phyloP scores from a whole-genome alignment of 2,329 filamentous ascomycete species.

The Venturia pyrina region DNA sequence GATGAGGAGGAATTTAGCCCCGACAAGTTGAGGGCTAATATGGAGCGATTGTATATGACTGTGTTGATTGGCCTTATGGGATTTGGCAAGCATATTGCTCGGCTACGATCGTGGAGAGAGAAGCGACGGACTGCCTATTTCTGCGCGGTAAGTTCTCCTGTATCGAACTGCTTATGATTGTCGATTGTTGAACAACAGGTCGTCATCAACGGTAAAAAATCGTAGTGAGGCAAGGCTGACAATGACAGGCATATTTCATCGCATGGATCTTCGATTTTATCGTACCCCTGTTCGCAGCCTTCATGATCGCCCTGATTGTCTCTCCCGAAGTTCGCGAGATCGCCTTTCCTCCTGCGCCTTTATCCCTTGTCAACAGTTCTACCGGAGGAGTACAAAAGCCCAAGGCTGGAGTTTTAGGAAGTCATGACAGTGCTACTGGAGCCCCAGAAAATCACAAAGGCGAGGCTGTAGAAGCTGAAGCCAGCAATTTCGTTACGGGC shows the following conservation, averaged over 20 bases:
- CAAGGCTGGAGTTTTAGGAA: conserved; percentile 63
- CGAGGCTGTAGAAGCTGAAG: conserved; percentile 74
- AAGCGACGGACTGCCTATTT: conserved; percentile 57
- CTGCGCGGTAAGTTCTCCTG: conserved; percentile 35
- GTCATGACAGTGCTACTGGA: conserved; percentile 66
- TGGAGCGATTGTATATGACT: conserved; percentile 76
- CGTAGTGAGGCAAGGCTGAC: background rate
- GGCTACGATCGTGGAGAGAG: conserved; percentile 73
- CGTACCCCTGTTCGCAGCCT: conserved; percentile 47
- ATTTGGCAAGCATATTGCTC: conserved; percentile 62
- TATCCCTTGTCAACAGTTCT: conserved; percentile 58
- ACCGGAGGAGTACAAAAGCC: conserved; percentile 71
- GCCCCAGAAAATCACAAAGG: conserved; percentile 76
- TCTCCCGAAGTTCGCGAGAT: conserved; percentile 51
- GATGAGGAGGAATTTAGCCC: conserved; percentile 79
- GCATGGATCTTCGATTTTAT: conserved; percentile 70
- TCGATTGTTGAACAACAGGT: background rate
- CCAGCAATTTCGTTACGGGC: conserved; percentile 67
- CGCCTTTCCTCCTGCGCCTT: conserved; percentile 68
- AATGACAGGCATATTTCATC: conserved; percentile 38
- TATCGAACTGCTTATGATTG: background rate
- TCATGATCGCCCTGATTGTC: conserved; percentile 55
- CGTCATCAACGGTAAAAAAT: background rate
- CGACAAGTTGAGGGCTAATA: conserved; percentile 66
- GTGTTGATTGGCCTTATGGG: conserved; percentile 57